Evolutionary conservation across 2,329 filamentous ascomycete species (phyloP).

Genomic region (Trichoderma citrinoviride): DNA sequence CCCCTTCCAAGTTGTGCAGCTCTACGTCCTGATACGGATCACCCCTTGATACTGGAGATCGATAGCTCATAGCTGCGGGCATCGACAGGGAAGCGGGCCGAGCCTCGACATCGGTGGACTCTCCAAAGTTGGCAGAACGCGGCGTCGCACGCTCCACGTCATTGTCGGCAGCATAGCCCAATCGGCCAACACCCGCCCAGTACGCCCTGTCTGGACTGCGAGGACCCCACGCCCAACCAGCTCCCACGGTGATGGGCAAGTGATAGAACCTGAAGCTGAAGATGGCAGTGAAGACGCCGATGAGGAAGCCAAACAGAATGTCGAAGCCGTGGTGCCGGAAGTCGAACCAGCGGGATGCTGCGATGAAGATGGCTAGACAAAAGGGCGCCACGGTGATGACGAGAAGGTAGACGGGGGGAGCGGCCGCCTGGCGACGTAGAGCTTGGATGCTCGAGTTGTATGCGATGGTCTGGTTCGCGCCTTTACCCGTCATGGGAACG

Average conservation of each 20-base stretch:
- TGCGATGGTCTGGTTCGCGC: slow-evolving; percentile 25
- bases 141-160: slow-evolving; percentile 27
- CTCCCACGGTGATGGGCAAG: slow-evolving; percentile 68
- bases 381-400: slow-evolving; percentile 68
- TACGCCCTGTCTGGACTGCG: slow-evolving; percentile 71
- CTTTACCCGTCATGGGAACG: slow-evolving; percentile 30
- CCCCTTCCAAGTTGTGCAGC: slow-evolving; percentile 27
- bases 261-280: slow-evolving; percentile 86
- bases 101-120: slow-evolving; percentile 29
- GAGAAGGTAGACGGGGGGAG: slow-evolving; percentile 77
- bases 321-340: slow-evolving; percentile 93
- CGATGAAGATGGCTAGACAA: slow-evolving; percentile 73
- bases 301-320: slow-evolving; percentile 77
- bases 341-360: slow-evolving; percentile 82
- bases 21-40: slow-evolving; percentile 36
- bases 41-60: slow-evolving; percentile 5
- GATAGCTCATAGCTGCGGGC: slow-evolving; percentile 23
- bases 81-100: not conserved
- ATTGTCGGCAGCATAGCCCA: slow-evolving; percentile 52
- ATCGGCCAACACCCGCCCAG: slow-evolving; percentile 68
- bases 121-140: slow-evolving; percentile 27
- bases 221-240: slow-evolving; percentile 87
- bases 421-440: slow-evolving; percentile 68
- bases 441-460: slow-evolving; percentile 38
- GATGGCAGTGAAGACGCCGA: slow-evolving; percentile 69